A percentile compares a stretch with the other conserved stretches of the same genome.
Conservation (phyloP, 2,329 filamentous ascomycete genomes). For the Dactylellina leptospora region DNA sequence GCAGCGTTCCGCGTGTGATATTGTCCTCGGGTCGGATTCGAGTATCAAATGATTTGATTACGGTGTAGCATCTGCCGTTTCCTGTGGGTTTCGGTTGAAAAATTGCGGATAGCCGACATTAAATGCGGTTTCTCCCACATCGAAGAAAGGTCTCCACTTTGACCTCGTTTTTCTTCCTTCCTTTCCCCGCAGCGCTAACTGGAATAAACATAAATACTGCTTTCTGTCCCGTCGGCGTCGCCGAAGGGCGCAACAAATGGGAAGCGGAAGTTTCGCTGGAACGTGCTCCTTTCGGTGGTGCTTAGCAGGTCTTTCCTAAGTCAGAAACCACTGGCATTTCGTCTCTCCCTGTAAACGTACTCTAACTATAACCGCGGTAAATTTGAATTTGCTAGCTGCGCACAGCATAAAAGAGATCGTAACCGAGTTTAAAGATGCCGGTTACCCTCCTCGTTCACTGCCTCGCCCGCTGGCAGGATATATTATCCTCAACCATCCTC, state of each 20-base stretch:
- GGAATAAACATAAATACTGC: background rate
- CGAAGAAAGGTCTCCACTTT: slow-evolving; percentile 31
- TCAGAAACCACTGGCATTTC: slow-evolving; percentile 6
- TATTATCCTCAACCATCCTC: slow-evolving; percentile 22
- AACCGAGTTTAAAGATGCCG: slow-evolving; percentile 44
- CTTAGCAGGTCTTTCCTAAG: slow-evolving; percentile 9
- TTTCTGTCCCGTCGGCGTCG: slow-evolving; percentile 36
- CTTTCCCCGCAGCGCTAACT: slow-evolving; percentile 6
- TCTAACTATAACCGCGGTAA: slow-evolving; percentile 40
- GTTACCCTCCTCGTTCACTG: slow-evolving; percentile 7
- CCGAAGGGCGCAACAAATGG: slow-evolving; percentile 30
- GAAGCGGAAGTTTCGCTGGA: slow-evolving; percentile 35
- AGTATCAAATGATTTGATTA: no score
- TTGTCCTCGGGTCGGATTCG: slow-evolving; percentile 10
- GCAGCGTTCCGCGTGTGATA: background rate
- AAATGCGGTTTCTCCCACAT: background rate
- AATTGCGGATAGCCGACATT: slow-evolving; percentile 25
- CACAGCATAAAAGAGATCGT: background rate
- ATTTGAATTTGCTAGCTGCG: slow-evolving; percentile 7
- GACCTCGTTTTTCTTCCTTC: background rate
- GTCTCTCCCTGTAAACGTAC: background rate
- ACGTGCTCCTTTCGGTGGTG: background rate
- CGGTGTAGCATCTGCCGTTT: background rate
- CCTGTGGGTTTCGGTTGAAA: slow-evolving; percentile 41
- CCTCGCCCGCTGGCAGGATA: slow-evolving; percentile 8